Percentiles rank a stretch among this genome's conserved stretches.
phyloP scores from a whole-genome alignment of 108 stramenopile genomes.

The Pelagomonas calceolata region DNA sequence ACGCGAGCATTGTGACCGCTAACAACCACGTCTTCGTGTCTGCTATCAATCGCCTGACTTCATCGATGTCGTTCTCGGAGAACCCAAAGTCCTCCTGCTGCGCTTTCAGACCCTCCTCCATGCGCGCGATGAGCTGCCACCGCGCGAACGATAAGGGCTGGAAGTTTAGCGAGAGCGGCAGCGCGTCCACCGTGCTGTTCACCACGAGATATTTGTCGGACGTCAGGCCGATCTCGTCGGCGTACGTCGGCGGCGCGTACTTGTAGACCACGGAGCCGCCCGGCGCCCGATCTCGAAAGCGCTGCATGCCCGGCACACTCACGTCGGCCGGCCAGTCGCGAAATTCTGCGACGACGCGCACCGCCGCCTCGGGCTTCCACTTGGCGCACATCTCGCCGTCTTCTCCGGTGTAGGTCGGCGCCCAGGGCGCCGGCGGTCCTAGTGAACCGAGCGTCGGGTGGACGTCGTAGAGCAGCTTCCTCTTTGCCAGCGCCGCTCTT shows the following conservation, averaged over 20 bases:
- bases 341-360: neutral
- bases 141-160: conserved; percentile 65
- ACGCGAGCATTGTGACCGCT: conserved; percentile 72
- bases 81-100: conserved; percentile 71
- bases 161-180: conserved; percentile 71
- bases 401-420: neutral
- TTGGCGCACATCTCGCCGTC: neutral
- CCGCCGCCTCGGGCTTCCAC: conserved; percentile 1
- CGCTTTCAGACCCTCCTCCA: conserved; percentile 61
- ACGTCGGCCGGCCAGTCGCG: neutral
- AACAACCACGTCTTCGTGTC: conserved; percentile 75
- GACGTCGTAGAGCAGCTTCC: neutral
- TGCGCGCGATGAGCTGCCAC: conserved; percentile 60
- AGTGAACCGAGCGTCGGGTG: neutral
- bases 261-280: conserved; percentile 17
- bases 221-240: conserved; percentile 85
- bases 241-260: conserved; percentile 66
- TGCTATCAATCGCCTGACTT: conserved; percentile 53
- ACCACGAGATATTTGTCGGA: conserved; percentile 81
- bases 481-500: neutral
- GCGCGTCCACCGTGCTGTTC: conserved; percentile 65
- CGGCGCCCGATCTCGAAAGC: neutral
- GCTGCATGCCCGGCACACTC: neutral
- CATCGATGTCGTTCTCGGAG: conserved; percentile 83
- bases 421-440: neutral